These are phyloP conservation scores for Russula emetica DNA, from an alignment of 768 basidiomycete genomes.

Conservation along the genomic window DNA sequence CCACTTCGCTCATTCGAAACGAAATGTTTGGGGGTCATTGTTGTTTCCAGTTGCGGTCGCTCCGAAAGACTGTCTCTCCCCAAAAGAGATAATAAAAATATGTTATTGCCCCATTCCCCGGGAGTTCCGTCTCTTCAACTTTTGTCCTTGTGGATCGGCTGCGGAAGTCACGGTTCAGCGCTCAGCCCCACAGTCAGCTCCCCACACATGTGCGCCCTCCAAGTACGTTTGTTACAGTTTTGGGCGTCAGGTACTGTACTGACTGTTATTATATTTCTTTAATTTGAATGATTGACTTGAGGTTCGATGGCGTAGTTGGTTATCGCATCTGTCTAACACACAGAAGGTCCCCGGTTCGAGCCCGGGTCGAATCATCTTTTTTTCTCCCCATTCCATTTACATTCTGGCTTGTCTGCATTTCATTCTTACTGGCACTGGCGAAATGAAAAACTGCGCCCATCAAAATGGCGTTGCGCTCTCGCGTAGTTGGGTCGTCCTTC, in stretches of 20 bases:
- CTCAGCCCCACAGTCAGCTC: neutral
- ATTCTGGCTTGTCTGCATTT: too few relatives aligned
- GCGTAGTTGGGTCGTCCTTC: too few relatives aligned
- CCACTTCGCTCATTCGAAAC: neutral
- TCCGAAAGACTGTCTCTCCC: neutral
- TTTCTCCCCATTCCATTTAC: too few relatives aligned
- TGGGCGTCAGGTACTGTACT: neutral
- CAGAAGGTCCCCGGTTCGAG: slow-evolving; percentile 30
- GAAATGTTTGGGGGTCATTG: neutral
- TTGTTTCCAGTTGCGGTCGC: neutral
- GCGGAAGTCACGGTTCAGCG: neutral
- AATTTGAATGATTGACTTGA: slow-evolving; percentile 15
- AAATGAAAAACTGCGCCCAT: too few relatives aligned
- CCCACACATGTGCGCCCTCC: neutral
- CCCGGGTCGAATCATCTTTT: slow-evolving; percentile 29
- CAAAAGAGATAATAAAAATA: neutral
- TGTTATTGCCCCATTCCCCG: neutral
- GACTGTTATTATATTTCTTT: neutral
- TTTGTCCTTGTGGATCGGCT: neutral
- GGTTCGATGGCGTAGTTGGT: slow-evolving; percentile 65
- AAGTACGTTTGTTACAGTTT: neutral
- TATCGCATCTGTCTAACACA: slow-evolving; percentile 74
- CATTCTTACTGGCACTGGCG: too few relatives aligned
- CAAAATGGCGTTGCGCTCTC: too few relatives aligned
- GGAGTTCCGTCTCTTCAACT: too few relatives aligned